Conservation (phyloP, 2,329 filamentous ascomycete genomes). For the Lecanicillium sp. region DNA sequence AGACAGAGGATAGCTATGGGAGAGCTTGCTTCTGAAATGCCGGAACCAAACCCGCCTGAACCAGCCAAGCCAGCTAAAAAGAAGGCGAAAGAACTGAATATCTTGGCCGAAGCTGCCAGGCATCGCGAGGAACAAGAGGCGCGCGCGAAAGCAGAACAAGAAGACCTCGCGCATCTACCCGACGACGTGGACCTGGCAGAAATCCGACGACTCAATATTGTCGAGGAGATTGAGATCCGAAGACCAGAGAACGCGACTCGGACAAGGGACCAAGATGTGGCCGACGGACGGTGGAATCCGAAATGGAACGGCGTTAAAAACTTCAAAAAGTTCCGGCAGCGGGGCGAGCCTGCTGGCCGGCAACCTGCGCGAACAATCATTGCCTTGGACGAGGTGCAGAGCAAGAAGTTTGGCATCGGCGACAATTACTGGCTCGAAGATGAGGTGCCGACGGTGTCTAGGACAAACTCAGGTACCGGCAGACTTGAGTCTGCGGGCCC, state of each 20-base stretch:
- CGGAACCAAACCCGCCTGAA: slow-evolving; percentile 18
- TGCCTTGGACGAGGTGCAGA: slow-evolving; percentile 62
- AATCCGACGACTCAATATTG: slow-evolving; percentile 66
- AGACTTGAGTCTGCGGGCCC: not conserved
- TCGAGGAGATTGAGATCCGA: slow-evolving; percentile 69
- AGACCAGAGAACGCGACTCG: slow-evolving; percentile 23
- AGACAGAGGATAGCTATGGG: slow-evolving; percentile 62
- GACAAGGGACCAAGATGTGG: slow-evolving; percentile 43
- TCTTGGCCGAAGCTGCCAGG: slow-evolving; percentile 60
- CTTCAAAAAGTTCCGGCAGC: slow-evolving; percentile 78
- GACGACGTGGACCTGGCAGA: slow-evolving; percentile 66
- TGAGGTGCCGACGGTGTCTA: slow-evolving; percentile 24
- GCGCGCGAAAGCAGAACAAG: slow-evolving; percentile 47
- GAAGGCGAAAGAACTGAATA: slow-evolving; percentile 57
- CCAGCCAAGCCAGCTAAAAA: slow-evolving; percentile 37
- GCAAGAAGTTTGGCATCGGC: slow-evolving; percentile 66
- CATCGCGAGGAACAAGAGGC: slow-evolving; percentile 61
- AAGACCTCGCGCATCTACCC: slow-evolving; percentile 44
- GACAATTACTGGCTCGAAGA: slow-evolving; percentile 71
- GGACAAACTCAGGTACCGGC: slow-evolving; percentile 13
- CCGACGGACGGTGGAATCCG: slow-evolving; percentile 67
- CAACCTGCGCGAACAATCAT: slow-evolving; percentile 55
- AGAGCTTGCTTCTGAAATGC: slow-evolving; percentile 31
- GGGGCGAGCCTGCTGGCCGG: slow-evolving; percentile 43
- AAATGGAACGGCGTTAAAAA: slow-evolving; percentile 93